Base-by-base conservation (phyloP, 257 asterid genomes). In the Solanum tarijense region DNA sequence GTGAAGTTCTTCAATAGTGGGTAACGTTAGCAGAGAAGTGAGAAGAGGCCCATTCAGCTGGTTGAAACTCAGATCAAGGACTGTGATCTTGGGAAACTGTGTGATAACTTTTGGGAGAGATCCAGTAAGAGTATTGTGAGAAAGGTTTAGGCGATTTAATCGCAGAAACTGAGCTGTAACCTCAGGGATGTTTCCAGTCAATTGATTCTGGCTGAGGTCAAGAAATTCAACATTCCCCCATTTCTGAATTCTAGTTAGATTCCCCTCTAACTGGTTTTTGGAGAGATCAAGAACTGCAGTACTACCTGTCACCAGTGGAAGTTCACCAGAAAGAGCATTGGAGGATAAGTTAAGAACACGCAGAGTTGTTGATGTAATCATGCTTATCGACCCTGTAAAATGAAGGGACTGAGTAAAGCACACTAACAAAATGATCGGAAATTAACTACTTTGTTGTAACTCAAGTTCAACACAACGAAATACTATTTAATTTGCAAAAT, bases 61-160 rank as follows among this genome's bases (percentile, higher is more conserved):
- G 90, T 97, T 97, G 94, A 93, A 95, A 94, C 99, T 93, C 88
- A 96, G 93, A 92, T 97, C 99, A 78, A 97, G 96, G 82, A 89
- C 88, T 5, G 92, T 86, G 79, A 97, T 94, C 89, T 96, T 97
- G 3, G 99, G 98, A 89, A 94, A 95, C 85, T 71, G 92, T 0
- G 96, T 66, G 58, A 95, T 81, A 68, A 89, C 95, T 86, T 91
- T 92, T 2, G 98, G 99, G 85, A 97, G 95, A 88, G 96, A 89
- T 36, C 98, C 96, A 65, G 87, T 92, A 32, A 97, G 90, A 87
- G 91, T 84, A 89, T 97, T 97, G 86, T 62, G 92, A 73, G 99
- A 97, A 89, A 96, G 89, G 91, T 96, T 96, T 58, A 97, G 94
- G 88, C 88, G 86, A 90, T 94, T 93, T 87, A 97, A 88, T 27